These are phyloP conservation scores for Hypoxylon rubiginosum DNA, from an alignment of 2,329 filamentous ascomycete genomes.

Conservation along the genomic window DNA sequence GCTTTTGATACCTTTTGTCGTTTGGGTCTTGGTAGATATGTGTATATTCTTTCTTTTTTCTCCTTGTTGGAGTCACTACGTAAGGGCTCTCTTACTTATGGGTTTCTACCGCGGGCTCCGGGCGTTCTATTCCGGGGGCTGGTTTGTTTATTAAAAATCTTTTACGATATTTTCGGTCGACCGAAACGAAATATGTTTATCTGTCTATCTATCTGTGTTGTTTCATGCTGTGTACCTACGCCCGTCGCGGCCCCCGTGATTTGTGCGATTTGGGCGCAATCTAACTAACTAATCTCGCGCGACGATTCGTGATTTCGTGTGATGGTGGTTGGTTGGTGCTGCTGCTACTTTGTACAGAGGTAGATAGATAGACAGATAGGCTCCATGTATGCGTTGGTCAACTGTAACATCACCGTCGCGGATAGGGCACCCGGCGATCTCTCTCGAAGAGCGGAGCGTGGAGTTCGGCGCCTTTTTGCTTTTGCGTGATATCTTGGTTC, in stretches of 20 bases:
- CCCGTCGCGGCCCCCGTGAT: neutral
- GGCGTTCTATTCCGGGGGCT: neutral
- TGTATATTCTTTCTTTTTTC: neutral
- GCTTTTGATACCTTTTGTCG: constrained; percentile 29
- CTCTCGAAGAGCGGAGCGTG: neutral
- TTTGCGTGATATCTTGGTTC: too few relatives aligned
- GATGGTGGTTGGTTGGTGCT: too few relatives aligned
- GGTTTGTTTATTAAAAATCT: neutral
- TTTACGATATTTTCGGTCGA: neutral
- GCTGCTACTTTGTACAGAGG: too few relatives aligned
- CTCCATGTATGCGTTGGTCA: neutral
- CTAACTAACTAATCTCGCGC: too few relatives aligned
- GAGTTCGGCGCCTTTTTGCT: too few relatives aligned
- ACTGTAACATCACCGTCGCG: neutral
- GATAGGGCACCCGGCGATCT: neutral
- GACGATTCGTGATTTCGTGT: neutral
- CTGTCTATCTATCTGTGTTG: neutral
- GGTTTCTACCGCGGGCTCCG: neutral
- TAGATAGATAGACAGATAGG: neutral
- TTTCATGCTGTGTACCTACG: neutral
- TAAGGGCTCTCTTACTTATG: neutral
- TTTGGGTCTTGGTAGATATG: neutral
- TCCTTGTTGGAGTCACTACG: neutral
- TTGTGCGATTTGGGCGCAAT: neutral
- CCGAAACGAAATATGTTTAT: neutral